Evolutionary conservation across 2,329 filamentous ascomycete genomes (phyloP), one percentile per base, ranked within the genome.

Genomic region (Fonsecaea pedrosoi): DNA sequence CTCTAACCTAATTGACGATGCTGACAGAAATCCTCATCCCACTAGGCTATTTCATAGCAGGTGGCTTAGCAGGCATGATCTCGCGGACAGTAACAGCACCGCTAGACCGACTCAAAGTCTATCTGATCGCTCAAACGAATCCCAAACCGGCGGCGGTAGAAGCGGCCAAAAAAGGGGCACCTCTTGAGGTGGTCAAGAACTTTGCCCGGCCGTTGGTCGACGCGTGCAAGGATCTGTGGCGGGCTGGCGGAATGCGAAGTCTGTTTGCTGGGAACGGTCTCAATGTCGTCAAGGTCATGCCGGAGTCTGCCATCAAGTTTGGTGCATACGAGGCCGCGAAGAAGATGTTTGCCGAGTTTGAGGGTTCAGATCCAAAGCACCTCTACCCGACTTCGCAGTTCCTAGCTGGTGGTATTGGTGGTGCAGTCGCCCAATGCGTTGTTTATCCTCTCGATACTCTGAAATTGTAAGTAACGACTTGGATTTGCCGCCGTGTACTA

Each of bases 251-350:
- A 2, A 82, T 96, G 67, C 87, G 91, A 65, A 96, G 93, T 76
- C 88, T 98, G 72, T 99, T 97, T 81, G 94, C 94, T 72, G 95
- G 95, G 42, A 99, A 99, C 75, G 95, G 95, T 3, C 83, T 99
- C 73, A 99, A 99, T 73, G 93, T 99, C 2, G 79, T 97, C 75
- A 99, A 99, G 79, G 95, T 99, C 68, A 97, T 98, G 92, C 95
- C 95, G 0, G 95, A 99, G 81, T 97, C 94, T 34, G 94, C 95
- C 32, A 97, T 99, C 77, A 96, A 97, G 79, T 99, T 99, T 77
- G 95, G 95, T 67, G 94, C 94, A 21, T 99, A 97, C 76, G 95
- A 99, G 86, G 93, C 92, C 60, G 90, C 93, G 8, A 99, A 98
- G 83, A 89, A 92, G 69, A 87, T 90, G 3, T 87, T 98, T 68